Evolutionary conservation across 768 basidiomycete species (phyloP), one percentile per base, ranked within the genome.

Genomic region (Cystobasidium onofrii): DNA sequence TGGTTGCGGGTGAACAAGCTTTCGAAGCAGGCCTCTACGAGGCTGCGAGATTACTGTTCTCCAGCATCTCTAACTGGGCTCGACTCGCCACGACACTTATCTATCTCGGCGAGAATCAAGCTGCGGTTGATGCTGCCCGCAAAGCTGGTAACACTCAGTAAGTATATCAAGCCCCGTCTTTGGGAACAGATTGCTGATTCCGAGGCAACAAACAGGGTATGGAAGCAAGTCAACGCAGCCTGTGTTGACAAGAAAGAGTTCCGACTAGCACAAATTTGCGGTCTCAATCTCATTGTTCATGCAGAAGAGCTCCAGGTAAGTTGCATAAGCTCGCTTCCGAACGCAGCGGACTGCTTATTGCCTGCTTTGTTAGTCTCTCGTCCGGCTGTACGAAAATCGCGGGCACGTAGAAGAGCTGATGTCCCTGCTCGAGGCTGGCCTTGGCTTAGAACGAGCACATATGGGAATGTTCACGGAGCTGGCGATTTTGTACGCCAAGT

Each of bases 121-220:
- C 92, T 63, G 96, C 96, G 25, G 96, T 99, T 13, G 96, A 99
- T 82, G 96, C 95, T 76, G 96, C 96, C n/a, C 86, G 96, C 70
- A 99, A 99, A 81, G 96, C 96, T 17, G 96, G 96, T 13, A 98
- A 98, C 80, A 99, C 96, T 4, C 95, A 98, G 91, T 92, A 76
- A 78, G 89, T 84, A 0, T 50, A 20, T 4, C 46, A 7, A 50
- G 46, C 18, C n/a, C 39, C 15, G 39, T 39, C 39, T 15, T 39
- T 39, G 7, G 23, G 60, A 9, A 61, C 9, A 61, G 2, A n/a
- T 33, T 52, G 29, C 43, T 33, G 10, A 10, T 74, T 6, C 4
- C 66, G 31, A 55, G 29, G 23, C 31, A 31, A 25, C 1, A n/a
- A 9, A 0, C 69, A 92, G 90, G 83, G 96, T 98, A n/a, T 99